These are phyloP conservation scores for Candida sp. DNA, from an alignment of 1,139 yeast genomes.

Conservation along the genomic window DNA sequence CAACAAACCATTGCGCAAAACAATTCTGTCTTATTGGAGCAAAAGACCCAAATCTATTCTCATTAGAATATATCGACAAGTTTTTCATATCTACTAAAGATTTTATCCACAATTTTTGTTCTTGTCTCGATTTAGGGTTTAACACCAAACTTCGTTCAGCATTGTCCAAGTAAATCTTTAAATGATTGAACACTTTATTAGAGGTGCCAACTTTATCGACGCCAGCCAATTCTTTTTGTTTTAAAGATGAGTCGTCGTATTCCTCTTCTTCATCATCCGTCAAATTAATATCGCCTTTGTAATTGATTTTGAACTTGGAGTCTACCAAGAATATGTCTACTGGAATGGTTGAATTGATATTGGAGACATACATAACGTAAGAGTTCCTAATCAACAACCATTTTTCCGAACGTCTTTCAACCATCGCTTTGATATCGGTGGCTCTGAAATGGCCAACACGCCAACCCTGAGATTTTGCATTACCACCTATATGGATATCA, in stretches of 20 bases:
- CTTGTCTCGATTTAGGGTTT: slow-evolving; percentile 69
- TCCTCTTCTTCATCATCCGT: slow-evolving; percentile 39
- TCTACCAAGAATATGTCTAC: slow-evolving; percentile 90
- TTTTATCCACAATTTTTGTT: slow-evolving; percentile 72
- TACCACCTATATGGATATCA: slow-evolving; percentile 69
- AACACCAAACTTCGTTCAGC: slow-evolving; percentile 74
- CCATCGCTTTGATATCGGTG: slow-evolving; percentile 79
- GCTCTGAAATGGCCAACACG: slow-evolving; percentile 86
- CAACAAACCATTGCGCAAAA: slow-evolving; percentile 96
- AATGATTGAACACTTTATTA: slow-evolving; percentile 35
- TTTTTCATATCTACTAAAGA: slow-evolving; percentile 71
- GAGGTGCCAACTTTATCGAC: slow-evolving; percentile 17
- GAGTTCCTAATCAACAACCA: slow-evolving; percentile 90
- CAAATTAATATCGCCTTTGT: slow-evolving; percentile 34
- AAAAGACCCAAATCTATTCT: slow-evolving; percentile 80
- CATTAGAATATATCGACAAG: slow-evolving; percentile 66
- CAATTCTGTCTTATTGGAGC: slow-evolving; percentile 87
- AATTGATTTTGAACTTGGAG: slow-evolving; percentile 54
- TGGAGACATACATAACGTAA: slow-evolving; percentile 81
- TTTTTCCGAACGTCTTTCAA: slow-evolving; percentile 83
- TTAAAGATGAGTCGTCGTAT: slow-evolving; percentile 38
- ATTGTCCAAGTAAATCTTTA: slow-evolving; percentile 70
- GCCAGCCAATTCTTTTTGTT: slow-evolving; percentile 21
- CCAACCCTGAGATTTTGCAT: slow-evolving; percentile 93
- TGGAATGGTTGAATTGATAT: slow-evolving; percentile 82